phyloP scores from a whole-genome alignment of 257 asterid genomes.

The Linderniella brevidens region DNA sequence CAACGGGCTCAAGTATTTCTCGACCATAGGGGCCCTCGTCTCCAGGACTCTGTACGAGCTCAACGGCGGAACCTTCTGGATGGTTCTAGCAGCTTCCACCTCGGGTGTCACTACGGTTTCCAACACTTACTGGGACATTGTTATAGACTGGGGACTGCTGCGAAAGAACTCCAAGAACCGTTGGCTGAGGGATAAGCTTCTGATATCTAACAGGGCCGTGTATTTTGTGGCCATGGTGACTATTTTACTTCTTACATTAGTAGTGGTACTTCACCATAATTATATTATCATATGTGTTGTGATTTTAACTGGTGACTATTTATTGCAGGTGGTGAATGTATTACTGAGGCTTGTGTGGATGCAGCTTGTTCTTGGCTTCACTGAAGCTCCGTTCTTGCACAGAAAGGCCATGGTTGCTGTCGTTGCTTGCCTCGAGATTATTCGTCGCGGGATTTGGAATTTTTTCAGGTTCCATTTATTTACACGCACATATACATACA shows the following conservation, averaged over 20 bases:
- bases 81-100: conserved; percentile 32
- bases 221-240: conserved; percentile 72
- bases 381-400: conserved; percentile 32
- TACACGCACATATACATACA: neutral
- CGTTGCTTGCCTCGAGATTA: conserved; percentile 60
- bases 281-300: neutral
- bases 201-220: conserved; percentile 40
- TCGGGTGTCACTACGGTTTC: conserved; percentile 46
- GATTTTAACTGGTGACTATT: neutral
- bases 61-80: conserved; percentile 19
- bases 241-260: too few species aligned
- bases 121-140: conserved; percentile 73
- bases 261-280: neutral
- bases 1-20: conserved; percentile 44
- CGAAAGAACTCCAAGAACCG: conserved; percentile 36
- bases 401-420: conserved; percentile 32
- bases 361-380: conserved; percentile 57
- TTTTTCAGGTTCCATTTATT: conserved; percentile 51
- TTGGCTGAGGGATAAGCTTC: conserved; percentile 75
- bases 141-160: conserved; percentile 73
- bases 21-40: conserved; percentile 59
- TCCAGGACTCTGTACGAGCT: conserved; percentile 32
- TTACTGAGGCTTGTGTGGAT: conserved; percentile 78
- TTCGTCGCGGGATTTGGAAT: conserved; percentile 85
- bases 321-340: conserved; percentile 42